Percentiles rank a stretch among this genome's conserved stretches.
phyloP scores from a whole-genome alignment of 371 early-diverging fungal species.

The Rhizopus arrhizus region DNA sequence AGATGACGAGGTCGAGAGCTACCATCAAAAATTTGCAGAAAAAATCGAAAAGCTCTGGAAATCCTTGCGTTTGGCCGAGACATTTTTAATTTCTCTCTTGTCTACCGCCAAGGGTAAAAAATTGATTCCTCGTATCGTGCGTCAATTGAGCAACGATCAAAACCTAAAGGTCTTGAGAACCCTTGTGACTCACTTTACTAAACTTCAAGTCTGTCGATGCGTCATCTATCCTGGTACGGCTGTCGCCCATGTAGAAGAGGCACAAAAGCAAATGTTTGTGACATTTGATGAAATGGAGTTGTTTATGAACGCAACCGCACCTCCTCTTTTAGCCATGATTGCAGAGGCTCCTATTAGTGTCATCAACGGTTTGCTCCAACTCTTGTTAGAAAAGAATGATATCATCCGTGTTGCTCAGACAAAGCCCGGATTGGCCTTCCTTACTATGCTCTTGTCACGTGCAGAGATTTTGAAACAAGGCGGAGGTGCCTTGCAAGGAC shows the following conservation, averaged over 20 bases:
- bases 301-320: constrained; percentile 83
- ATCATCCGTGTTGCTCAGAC: constrained; percentile 80
- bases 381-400: constrained; percentile 87
- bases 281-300: constrained; percentile 70
- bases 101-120: constrained; percentile 86
- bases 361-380: constrained; percentile 74
- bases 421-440: constrained; percentile 83
- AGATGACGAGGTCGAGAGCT: constrained; percentile 39
- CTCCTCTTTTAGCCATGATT: constrained; percentile 77
- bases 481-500: constrained; percentile 59
- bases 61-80: constrained; percentile 37
- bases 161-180: constrained; percentile 74
- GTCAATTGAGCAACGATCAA: constrained; percentile 79
- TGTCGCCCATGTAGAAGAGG: constrained; percentile 55
- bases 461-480: constrained; percentile 88
- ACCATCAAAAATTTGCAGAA: constrained; percentile 55
- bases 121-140: constrained; percentile 80
- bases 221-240: constrained; percentile 58
- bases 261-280: constrained; percentile 42
- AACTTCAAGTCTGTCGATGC: constrained; percentile 80
- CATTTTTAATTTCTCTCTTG: constrained; percentile 62
- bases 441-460: constrained; percentile 89
- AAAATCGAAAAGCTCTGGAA: constrained; percentile 66
- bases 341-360: constrained; percentile 82
- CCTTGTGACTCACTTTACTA: constrained; percentile 80